Conservation (phyloP, 2,329 filamentous ascomycete genomes). For the Epichloe sylvatica region DNA sequence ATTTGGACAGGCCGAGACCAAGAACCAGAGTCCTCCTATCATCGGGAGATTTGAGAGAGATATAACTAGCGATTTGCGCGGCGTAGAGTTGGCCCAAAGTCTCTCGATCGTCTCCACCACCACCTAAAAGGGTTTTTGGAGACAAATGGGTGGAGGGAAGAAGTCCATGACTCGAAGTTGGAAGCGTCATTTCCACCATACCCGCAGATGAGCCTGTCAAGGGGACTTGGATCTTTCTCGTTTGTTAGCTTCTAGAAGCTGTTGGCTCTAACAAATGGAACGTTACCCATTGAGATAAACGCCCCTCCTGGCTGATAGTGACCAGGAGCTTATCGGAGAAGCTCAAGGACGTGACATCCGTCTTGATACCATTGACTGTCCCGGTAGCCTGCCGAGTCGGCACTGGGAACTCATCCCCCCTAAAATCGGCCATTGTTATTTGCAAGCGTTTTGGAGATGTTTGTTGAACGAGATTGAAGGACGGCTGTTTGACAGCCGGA, state of each 20-base stretch:
- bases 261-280: not conserved
- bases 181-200: conserved; percentile 45
- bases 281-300: conserved; percentile 80
- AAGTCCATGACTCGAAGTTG: conserved; percentile 29
- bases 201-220: conserved; percentile 54
- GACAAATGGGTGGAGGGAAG: conserved; percentile 73
- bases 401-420: conserved; percentile 52
- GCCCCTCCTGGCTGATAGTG: conserved; percentile 74
- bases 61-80: conserved; percentile 71
- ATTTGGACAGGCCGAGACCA: conserved; percentile 42
- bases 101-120: conserved; percentile 64
- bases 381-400: conserved; percentile 45
- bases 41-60: conserved; percentile 56
- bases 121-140: conserved; percentile 75
- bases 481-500: not conserved
- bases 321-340: conserved; percentile 88
- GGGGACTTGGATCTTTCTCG: conserved; percentile 59
- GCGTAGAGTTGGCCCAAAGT: conserved; percentile 78
- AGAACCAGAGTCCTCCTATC: conserved; percentile 48
- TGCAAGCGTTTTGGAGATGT: conserved; percentile 1
- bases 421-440: conserved; percentile 22
- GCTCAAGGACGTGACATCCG: conserved; percentile 55
- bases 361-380: conserved; percentile 51
- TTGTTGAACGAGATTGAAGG: not conserved
- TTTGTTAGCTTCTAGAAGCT: conserved; percentile 1